Percentiles rank a stretch among this genome's conserved stretches.
Evolutionary conservation across 306 rosid genomes (phyloP).

Genomic region (Acacia confusa): DNA sequence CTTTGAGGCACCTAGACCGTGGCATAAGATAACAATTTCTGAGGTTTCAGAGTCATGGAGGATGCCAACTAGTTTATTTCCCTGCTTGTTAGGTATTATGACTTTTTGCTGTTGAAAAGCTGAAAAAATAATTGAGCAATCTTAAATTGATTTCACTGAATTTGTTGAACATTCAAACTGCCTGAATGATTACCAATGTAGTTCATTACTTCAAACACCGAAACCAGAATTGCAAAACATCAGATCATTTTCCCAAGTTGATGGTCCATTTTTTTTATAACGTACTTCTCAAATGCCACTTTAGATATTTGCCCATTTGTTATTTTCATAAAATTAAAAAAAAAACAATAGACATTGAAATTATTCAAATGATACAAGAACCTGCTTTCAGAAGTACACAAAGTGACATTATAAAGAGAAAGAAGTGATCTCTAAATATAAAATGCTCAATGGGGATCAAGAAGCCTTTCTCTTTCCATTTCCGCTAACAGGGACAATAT

Average conservation of each 20-base stretch:
- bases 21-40: slow-evolving; percentile 71
- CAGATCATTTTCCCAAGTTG: not conserved
- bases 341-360: not conserved
- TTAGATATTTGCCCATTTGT: not conserved
- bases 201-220: slow-evolving; percentile 4
- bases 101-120: slow-evolving; percentile 49
- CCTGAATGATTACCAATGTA: not conserved
- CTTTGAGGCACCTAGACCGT: slow-evolving; percentile 67
- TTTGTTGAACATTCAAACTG: slow-evolving; percentile 2
- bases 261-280: not conserved
- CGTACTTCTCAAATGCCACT: not conserved
- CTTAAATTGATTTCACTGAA: slow-evolving; percentile 1
- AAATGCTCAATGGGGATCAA: slow-evolving; percentile 1
- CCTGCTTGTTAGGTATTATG: slow-evolving; percentile 55
- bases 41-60: slow-evolving; percentile 67
- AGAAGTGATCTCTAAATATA: not conserved
- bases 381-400: not conserved
- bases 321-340: not conserved
- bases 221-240: not conserved
- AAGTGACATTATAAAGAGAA: not conserved
- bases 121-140: slow-evolving; percentile 32
- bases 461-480: not conserved
- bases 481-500: not conserved
- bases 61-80: slow-evolving; percentile 67
- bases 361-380: not conserved